phyloP scores from a whole-genome alignment of 352 stramenopile species.

The Phytophthora tentaculata region DNA sequence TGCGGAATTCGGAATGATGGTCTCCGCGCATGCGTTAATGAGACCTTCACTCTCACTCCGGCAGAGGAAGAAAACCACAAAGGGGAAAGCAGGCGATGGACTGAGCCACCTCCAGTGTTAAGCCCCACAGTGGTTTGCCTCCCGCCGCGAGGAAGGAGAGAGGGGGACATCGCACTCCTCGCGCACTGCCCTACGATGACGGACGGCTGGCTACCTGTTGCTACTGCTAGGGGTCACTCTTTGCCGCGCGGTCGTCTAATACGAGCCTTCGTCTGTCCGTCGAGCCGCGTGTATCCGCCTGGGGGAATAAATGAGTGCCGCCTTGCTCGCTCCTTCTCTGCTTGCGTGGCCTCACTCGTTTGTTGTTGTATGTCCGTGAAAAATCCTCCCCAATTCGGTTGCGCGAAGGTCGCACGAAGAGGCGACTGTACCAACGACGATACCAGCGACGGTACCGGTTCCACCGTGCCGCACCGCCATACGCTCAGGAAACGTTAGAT shows the following conservation, averaged over 20 bases:
- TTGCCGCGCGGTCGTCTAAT: constrained; percentile 22
- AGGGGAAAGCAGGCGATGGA: background rate
- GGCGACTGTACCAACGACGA: constrained; percentile 1
- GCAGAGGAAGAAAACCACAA: constrained; percentile 17
- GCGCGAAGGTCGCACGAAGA: constrained; percentile 21
- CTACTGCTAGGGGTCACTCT: constrained; percentile 17
- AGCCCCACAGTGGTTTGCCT: constrained; percentile 6
- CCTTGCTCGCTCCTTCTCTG: constrained; percentile 37
- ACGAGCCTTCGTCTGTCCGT: constrained; percentile 14
- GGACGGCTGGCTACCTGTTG: constrained; percentile 26
- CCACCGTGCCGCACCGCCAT: background rate
- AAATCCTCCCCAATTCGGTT: constrained; percentile 36
- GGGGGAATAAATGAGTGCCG: constrained; percentile 34
- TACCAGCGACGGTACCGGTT: constrained; percentile 2
- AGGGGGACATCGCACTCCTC: background rate
- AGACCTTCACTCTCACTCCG: constrained; percentile 33
- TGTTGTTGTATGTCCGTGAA: constrained; percentile 41
- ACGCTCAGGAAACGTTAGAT: no score
- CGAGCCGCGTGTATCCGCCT: constrained; percentile 31
- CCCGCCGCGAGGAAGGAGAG: background rate
- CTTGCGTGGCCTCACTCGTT: constrained; percentile 37
- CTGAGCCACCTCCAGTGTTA: constrained; percentile 12
- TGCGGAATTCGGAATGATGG: constrained; percentile 31
- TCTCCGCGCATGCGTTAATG: constrained; percentile 13
- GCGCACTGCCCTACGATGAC: background rate